Evolutionary conservation across 2,329 filamentous ascomycete genomes (phyloP).

Genomic region (Botrytis fragariae): DNA sequence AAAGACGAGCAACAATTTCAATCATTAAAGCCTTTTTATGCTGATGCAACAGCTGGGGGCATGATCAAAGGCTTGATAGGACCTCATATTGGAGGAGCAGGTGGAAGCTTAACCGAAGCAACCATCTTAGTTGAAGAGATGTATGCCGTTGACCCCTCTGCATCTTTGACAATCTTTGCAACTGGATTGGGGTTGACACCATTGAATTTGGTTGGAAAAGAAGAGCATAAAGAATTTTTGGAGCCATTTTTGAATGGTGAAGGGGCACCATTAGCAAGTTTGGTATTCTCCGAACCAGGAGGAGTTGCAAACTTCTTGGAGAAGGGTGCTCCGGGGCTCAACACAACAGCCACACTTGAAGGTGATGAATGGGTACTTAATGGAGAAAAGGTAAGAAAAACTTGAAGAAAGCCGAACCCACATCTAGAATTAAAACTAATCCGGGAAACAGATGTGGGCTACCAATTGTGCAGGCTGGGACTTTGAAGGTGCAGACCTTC

Average conservation of each 20-base stretch:
- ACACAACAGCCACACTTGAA: constrained; percentile 49
- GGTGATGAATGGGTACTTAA: constrained; percentile 51
- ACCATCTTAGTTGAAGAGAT: constrained; percentile 53
- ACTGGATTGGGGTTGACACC: constrained; percentile 53
- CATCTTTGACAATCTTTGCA: constrained; percentile 50
- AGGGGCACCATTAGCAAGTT: constrained; percentile 48
- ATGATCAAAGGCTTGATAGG: constrained; percentile 50
- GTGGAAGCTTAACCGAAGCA: constrained; percentile 46
- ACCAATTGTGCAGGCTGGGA: constrained; percentile 56
- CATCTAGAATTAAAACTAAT: neutral
- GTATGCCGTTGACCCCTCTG: constrained; percentile 50
- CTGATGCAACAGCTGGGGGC: constrained; percentile 44
- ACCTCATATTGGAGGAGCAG: constrained; percentile 45
- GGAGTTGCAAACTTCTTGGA: constrained; percentile 53
- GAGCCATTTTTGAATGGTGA: constrained; percentile 46
- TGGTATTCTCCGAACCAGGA: constrained; percentile 52
- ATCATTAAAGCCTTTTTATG: constrained; percentile 48
- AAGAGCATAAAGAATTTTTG: constrained; percentile 45
- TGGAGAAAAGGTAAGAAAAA: constrained; percentile 49
- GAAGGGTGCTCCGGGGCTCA: constrained; percentile 47
- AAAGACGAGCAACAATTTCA: constrained; percentile 44
- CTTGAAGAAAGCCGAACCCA: neutral
- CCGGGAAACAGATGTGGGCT: constrained; percentile 47
- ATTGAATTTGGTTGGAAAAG: constrained; percentile 46
- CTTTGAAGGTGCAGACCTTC: constrained; percentile 49